These are phyloP conservation scores for Panicum hallii DNA, from an alignment of 202 grass and related monocot genomes.

Conservation along the genomic window DNA sequence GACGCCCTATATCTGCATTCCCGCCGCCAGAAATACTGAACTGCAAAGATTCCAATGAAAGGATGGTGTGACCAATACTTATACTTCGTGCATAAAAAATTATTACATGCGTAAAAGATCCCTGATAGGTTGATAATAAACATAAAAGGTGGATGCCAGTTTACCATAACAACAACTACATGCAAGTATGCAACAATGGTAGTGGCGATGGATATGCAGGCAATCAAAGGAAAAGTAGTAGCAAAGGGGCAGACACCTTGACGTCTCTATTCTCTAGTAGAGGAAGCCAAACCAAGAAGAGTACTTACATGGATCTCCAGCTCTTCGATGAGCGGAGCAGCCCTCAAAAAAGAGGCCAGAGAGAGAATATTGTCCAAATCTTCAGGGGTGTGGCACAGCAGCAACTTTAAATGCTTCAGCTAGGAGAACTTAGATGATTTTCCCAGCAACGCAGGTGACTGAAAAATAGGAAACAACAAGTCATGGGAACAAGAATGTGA, in stretches of 20 bases:
- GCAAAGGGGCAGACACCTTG: neutral
- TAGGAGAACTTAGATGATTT: neutral
- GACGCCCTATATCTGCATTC: neutral
- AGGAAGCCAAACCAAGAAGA: neutral
- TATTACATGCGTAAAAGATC: neutral
- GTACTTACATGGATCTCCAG: conserved; percentile 41
- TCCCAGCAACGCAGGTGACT: neutral
- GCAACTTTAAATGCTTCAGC: conserved; percentile 32
- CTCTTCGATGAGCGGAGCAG: conserved; percentile 27
- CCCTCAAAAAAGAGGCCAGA: conserved; percentile 25
- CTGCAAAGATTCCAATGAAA: conserved; percentile 7
- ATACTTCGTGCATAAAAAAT: neutral
- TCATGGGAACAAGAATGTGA: neutral
- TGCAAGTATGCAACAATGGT: neutral
- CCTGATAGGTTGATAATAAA: neutral
- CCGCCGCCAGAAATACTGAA: neutral
- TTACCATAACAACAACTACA: neutral
- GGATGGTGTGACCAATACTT: neutral
- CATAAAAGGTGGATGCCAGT: neutral
- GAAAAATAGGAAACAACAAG: neutral
- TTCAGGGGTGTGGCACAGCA: neutral
- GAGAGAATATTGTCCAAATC: conserved; percentile 35
- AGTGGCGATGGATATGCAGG: neutral
- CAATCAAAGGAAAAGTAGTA: neutral
- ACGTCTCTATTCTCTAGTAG: neutral